Conservation (phyloP, 345 rosid genomes). For the Heritiera fomes region DNA sequence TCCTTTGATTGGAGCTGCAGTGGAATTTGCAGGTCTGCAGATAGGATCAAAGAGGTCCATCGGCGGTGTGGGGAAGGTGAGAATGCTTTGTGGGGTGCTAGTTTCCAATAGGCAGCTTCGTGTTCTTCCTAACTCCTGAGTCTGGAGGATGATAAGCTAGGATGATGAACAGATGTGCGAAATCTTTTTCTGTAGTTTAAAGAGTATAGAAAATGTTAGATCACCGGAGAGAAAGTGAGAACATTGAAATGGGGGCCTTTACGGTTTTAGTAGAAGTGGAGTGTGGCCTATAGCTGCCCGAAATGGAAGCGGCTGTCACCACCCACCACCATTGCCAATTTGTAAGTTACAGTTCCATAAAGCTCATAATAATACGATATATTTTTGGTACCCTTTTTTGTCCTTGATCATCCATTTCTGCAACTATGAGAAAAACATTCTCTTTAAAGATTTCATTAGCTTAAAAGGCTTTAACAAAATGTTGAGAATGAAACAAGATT, state of each 20-base stretch:
- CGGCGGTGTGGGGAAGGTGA: conserved; percentile 90
- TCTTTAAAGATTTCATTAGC: too few relatives aligned
- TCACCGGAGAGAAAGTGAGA: conserved; percentile 14
- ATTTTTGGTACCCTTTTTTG: too few relatives aligned
- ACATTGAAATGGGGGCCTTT: conserved; percentile 28
- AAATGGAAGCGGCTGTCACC: conserved; percentile 24
- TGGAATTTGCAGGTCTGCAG: conserved; percentile 88
- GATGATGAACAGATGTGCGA: conserved; percentile 14
- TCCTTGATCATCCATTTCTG: too few relatives aligned
- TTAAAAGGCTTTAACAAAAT: too few relatives aligned
- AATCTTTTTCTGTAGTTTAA: conserved; percentile 24
- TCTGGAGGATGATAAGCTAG: conserved; percentile 9
- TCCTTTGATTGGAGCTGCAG: conserved; percentile 98
- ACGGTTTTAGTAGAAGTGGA: conserved; percentile 38
- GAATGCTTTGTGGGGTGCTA: conserved; percentile 82
- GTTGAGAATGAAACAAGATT: too few relatives aligned
- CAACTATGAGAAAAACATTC: too few relatives aligned
- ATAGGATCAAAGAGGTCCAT: conserved; percentile 90
- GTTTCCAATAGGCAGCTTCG: conserved; percentile 37
- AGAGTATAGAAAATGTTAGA: conserved; percentile 29
- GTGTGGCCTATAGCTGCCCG: conserved; percentile 19
- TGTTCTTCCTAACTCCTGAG: conserved; percentile 45
- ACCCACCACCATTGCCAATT: conserved; percentile 26
- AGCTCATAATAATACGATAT: neutral
- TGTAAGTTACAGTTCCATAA: neutral